phyloP scores from a whole-genome alignment of 2,329 filamentous ascomycete species.

The Lecanoromycetidae sp. region DNA sequence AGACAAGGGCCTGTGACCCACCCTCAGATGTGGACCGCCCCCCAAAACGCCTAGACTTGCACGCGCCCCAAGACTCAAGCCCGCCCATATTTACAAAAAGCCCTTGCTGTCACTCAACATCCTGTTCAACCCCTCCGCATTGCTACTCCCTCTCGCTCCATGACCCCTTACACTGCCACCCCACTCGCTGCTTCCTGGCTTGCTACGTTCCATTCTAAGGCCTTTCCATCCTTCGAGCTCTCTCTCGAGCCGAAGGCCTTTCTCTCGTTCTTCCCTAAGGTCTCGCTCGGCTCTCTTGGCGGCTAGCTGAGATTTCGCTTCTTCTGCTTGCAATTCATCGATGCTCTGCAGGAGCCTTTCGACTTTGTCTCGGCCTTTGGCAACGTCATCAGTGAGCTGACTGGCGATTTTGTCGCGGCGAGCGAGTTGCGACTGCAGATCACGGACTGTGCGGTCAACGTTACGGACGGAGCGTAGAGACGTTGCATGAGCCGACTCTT shows the following conservation, averaged over 20 bases:
- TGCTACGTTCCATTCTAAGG: constrained; percentile 50
- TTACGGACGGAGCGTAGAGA: constrained; percentile 82
- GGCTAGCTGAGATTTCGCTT: constrained; percentile 67
- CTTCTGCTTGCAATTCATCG: constrained; percentile 81
- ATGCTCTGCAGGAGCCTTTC: constrained; percentile 82
- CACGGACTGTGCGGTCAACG: constrained; percentile 85
- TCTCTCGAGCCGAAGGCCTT: constrained; percentile 65
- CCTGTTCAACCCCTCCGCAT: constrained; percentile 31
- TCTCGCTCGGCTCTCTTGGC: constrained; percentile 82
- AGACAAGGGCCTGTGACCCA: not conserved
- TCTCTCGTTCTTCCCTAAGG: constrained; percentile 77
- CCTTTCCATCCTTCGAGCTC: constrained; percentile 75
- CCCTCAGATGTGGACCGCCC: not conserved
- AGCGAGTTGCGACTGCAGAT: constrained; percentile 82
- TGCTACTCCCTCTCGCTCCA: constrained; percentile 29
- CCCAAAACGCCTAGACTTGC: constrained; percentile 1
- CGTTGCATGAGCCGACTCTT: constrained; percentile 65
- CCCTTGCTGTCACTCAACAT: constrained; percentile 67
- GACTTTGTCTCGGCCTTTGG: constrained; percentile 77
- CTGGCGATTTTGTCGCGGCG: constrained; percentile 79
- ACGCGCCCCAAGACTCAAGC: not conserved
- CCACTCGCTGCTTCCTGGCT: constrained; percentile 22
- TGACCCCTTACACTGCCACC: constrained; percentile 23
- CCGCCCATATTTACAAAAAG: constrained; percentile 48
- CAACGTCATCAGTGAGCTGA: constrained; percentile 71